Base-by-base conservation (phyloP, 2,329 filamentous ascomycete genomes). In the Xylariomycetidae sp. region DNA sequence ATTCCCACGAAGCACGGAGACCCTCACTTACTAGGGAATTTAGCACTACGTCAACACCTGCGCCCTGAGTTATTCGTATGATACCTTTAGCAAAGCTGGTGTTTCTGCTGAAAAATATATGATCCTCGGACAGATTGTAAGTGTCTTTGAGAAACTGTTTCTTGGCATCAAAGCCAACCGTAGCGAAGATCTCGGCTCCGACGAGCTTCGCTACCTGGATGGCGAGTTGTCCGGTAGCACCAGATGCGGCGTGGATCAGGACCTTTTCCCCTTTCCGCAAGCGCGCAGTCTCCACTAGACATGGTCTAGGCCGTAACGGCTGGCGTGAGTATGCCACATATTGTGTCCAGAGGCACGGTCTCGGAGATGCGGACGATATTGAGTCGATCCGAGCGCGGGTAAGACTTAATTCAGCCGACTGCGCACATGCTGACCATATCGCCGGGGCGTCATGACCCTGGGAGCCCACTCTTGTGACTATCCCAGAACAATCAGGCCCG, bases 1-100 rank as follows among this genome's bases (percentile, higher is more conserved):
- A 67, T 3, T 57, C 41, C 61, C 59, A 69, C 0, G 58, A 54
- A 1, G 58, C 53, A 4, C 56, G 57, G 0, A 69, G 48, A 0
- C 54, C 34, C 4, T 65, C 57, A 1, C 61, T 60, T 0, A 62
- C 49, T 0, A 64, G 43, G 0, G 58, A 58, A 42, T 65, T 66
- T 6, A 68, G 42, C 1, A 64, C 57, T 0, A 41, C 38, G 17
- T 41, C 41, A 1, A 44, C 33, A 2, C 40, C 37, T 10, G 11
- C 10, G 5, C 38, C 33, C 2, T 19, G 10, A 0, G 33, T 37
- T 3, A 31, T 18, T 4, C 36, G 20, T 23, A 16, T 37, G 3
- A 41, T 11, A 3, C 33, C 34, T 10, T 29, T 11, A 1, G 28
- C 26, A 7, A 44, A 44, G 2, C 27, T 14, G 2, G 13, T 14